Evolutionary conservation across 1,284 basidiomycete genomes (phyloP).

Genomic region (Cryptococcus neoformans): DNA sequence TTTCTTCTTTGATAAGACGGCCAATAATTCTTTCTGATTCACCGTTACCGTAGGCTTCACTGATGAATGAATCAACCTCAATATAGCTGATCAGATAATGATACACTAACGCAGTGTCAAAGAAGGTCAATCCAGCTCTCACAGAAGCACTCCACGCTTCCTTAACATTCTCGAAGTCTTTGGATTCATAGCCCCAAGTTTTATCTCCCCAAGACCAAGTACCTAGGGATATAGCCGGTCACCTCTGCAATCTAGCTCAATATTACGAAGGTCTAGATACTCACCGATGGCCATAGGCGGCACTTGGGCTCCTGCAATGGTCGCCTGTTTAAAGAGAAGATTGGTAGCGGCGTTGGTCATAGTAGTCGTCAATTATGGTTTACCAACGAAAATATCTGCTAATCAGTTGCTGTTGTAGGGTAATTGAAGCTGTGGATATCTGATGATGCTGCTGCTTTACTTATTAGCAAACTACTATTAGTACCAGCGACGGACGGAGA

Average conservation of each 20-base stretch:
- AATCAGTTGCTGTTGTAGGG: no score
- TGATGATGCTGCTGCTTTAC: no score
- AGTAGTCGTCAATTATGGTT: no score
- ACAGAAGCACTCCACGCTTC: slow-evolving; percentile 33
- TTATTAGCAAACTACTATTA: no score
- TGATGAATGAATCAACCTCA: slow-evolving; percentile 1
- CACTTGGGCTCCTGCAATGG: slow-evolving; percentile 16
- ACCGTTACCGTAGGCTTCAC: slow-evolving; percentile 34
- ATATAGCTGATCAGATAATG: background rate
- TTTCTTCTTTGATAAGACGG: slow-evolving; percentile 27
- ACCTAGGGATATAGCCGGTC: slow-evolving; percentile 6
- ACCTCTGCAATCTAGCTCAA: background rate
- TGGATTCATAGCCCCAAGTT: slow-evolving; percentile 33
- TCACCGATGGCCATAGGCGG: slow-evolving; percentile 35
- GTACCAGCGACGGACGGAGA: no score
- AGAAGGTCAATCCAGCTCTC: slow-evolving; percentile 35
- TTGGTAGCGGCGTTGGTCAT: background rate
- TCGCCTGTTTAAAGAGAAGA: slow-evolving; percentile 5
- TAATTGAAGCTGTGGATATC: no score
- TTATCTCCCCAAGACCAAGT: slow-evolving; percentile 39
- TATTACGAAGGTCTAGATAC: slow-evolving; percentile 1
- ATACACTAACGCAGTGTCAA: slow-evolving; percentile 39
- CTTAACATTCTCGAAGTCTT: slow-evolving; percentile 31
- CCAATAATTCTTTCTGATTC: slow-evolving; percentile 40
- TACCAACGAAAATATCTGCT: no score